phyloP scores from a whole-genome alignment of 352 stramenopile genomes.

The Phytopythium oedochilum region DNA sequence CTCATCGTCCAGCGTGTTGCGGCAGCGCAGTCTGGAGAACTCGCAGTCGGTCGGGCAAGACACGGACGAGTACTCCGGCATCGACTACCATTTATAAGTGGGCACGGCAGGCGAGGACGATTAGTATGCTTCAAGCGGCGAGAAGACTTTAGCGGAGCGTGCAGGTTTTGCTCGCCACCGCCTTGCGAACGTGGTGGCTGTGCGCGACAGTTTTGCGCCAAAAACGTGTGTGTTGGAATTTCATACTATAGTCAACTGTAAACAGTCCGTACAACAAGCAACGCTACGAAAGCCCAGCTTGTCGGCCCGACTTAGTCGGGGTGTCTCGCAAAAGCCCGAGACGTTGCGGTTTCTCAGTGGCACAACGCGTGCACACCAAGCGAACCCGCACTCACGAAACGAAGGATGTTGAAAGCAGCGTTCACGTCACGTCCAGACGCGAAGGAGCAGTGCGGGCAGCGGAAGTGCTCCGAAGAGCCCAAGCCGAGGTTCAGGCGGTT shows the following conservation, averaged over 20 bases:
- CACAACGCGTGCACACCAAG: too few relatives aligned
- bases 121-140: neutral
- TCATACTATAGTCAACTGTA: too few relatives aligned
- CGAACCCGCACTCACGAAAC: neutral
- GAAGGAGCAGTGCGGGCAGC: neutral
- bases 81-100: constrained; percentile 81
- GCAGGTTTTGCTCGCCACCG: neutral
- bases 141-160: neutral
- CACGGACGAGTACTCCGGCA: constrained; percentile 79
- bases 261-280: too few relatives aligned
- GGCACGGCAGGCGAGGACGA: too few relatives aligned
- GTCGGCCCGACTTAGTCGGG: too few relatives aligned
- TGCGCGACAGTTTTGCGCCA: constrained; percentile 1
- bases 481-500: neutral
- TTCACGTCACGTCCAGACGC: neutral
- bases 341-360: too few relatives aligned
- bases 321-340: too few relatives aligned
- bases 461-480: neutral
- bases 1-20: constrained; percentile 37
- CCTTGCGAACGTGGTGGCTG: neutral
- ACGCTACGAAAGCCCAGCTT: too few relatives aligned
- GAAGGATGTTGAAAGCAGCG: neutral
- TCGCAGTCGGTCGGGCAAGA: constrained; percentile 73
- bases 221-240: too few relatives aligned
- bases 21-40: constrained; percentile 54